Evolutionary conservation across 2,329 filamentous ascomycete species (phyloP).

Genomic region (Pseudocercospora macadamiae): DNA sequence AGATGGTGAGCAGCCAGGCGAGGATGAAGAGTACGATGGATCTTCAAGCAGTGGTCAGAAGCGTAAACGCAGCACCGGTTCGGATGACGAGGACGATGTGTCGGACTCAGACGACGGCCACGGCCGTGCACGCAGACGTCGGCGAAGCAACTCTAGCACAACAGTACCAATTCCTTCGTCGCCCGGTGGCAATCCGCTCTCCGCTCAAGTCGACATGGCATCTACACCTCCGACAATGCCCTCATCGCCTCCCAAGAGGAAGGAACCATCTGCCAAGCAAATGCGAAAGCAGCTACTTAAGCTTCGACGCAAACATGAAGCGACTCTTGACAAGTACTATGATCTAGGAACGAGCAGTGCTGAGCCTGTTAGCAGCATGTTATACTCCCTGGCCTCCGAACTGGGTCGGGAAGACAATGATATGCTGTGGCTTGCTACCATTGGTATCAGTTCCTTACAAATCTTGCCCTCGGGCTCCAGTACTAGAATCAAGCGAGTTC

Average conservation of each 20-base stretch:
- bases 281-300: constrained; percentile 74
- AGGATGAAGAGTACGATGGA: constrained; percentile 34
- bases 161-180: constrained; percentile 73
- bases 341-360: constrained; percentile 85
- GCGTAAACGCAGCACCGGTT: constrained; percentile 79
- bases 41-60: constrained; percentile 47
- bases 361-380: constrained; percentile 89
- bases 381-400: constrained; percentile 93
- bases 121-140: constrained; percentile 74
- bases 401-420: constrained; percentile 96
- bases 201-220: constrained; percentile 37
- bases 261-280: constrained; percentile 69
- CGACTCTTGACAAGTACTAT: constrained; percentile 79
- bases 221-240: constrained; percentile 39
- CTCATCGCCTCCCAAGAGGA: constrained; percentile 62
- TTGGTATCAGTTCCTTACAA: constrained; percentile 92
- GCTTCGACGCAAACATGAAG: constrained; percentile 76
- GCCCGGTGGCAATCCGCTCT: constrained; percentile 46
- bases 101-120: constrained; percentile 65
- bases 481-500: constrained; percentile 72
- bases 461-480: constrained; percentile 68
- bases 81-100: constrained; percentile 63
- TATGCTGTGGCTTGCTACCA: constrained; percentile 89
- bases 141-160: constrained; percentile 81
- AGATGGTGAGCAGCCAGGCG: constrained; percentile 25